Evolutionary conservation across 305 asterid genomes (phyloP).

Genomic region (Fraxinus platypoda): DNA sequence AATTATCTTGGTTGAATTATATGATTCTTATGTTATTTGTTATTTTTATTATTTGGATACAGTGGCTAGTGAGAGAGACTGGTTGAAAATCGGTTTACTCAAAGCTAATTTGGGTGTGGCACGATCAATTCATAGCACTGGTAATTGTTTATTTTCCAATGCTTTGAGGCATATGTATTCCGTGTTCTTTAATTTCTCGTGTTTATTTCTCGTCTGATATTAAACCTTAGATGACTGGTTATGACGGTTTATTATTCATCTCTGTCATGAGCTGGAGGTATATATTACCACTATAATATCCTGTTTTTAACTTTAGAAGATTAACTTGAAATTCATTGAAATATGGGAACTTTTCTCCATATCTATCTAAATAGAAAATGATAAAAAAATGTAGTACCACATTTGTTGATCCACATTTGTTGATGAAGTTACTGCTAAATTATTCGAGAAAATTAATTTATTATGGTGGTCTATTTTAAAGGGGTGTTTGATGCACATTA

Average conservation of each 20-base stretch:
- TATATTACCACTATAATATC: not conserved
- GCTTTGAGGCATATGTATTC: not conserved
- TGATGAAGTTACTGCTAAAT: not conserved
- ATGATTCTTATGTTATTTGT: constrained; percentile 9
- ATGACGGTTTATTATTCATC: not conserved
- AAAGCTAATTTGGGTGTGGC: constrained; percentile 37
- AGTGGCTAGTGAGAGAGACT: constrained; percentile 45
- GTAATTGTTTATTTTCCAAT: constrained; percentile 36
- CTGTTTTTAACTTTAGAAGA: not conserved
- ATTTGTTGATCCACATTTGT: not conserved
- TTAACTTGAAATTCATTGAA: not conserved
- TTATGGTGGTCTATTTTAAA: not conserved
- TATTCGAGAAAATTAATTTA: not conserved
- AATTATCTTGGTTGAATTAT: not conserved
- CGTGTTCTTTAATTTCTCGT: not conserved
- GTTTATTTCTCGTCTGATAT: not conserved
- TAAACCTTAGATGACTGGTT: not conserved
- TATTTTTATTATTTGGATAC: constrained; percentile 21
- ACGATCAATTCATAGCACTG: constrained; percentile 79
- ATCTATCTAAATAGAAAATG: not conserved
- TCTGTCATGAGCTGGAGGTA: not conserved
- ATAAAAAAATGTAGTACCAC: not conserved
- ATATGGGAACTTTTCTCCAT: not conserved
- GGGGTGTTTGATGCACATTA: too few species aligned
- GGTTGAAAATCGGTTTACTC: constrained; percentile 44